phyloP scores from a whole-genome alignment of 352 stramenopile genomes.

The Globisporangium splendens region DNA sequence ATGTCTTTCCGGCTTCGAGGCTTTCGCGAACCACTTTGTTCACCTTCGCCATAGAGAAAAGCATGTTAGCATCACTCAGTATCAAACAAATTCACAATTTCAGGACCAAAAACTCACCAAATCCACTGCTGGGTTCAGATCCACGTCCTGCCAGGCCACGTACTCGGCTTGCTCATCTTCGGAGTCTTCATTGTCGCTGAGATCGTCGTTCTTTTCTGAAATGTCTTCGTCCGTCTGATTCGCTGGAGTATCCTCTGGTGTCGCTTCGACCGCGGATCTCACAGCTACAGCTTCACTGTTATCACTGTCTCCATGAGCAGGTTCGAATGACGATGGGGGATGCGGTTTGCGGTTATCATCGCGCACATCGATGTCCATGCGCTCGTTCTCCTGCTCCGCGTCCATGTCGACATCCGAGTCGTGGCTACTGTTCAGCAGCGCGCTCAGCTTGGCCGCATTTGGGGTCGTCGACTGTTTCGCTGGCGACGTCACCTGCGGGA shows the following conservation, averaged over 20 bases:
- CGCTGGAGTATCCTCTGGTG: slow-evolving; percentile 15
- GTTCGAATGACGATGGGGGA: too few species aligned
- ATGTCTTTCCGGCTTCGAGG: slow-evolving; percentile 77
- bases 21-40: slow-evolving; percentile 63
- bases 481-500: neutral
- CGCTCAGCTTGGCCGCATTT: slow-evolving; percentile 28
- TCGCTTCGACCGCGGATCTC: neutral
- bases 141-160: slow-evolving; percentile 72
- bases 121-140: slow-evolving; percentile 80
- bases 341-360: neutral
- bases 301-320: too few species aligned
- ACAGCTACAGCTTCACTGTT: neutral
- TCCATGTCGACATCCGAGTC: slow-evolving; percentile 33
- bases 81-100: neutral
- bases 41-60: slow-evolving; percentile 20
- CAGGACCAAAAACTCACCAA: slow-evolving; percentile 31
- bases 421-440: slow-evolving; percentile 32
- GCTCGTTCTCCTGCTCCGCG: slow-evolving; percentile 9
- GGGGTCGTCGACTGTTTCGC: slow-evolving; percentile 16
- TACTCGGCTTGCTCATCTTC: slow-evolving; percentile 81
- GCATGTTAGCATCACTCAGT: neutral
- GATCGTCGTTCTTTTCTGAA: slow-evolving; percentile 26
- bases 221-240: slow-evolving; percentile 29
- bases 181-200: slow-evolving; percentile 80
- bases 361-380: slow-evolving; percentile 9